Evolutionary conservation across 495 filamentous ascomycete species (phyloP).

Genomic region (Hypoxylon perforatum): DNA sequence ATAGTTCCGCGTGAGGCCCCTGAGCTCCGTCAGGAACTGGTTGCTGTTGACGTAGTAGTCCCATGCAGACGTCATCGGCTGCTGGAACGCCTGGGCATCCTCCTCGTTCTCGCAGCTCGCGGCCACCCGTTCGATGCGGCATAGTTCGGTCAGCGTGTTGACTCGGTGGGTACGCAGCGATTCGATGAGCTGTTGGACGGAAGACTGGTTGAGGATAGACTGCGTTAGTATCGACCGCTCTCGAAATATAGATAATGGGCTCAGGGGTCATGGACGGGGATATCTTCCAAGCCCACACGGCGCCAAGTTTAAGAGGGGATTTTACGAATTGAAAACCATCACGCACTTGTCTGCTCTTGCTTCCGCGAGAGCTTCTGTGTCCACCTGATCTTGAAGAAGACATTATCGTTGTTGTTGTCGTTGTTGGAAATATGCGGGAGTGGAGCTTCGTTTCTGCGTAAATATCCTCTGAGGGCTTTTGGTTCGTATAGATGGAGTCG

Average conservation of each 20-base stretch:
- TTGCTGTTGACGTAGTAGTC: slow-evolving; percentile 78
- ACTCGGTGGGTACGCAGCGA: slow-evolving; percentile 71
- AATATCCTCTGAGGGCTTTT: not conserved
- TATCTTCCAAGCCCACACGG: not conserved
- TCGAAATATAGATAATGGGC: not conserved
- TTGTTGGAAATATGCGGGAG: slow-evolving; percentile 4
- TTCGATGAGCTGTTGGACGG: slow-evolving; percentile 57
- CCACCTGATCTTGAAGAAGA: slow-evolving; percentile 35
- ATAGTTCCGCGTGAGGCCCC: slow-evolving; percentile 75
- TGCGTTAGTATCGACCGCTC: slow-evolving; percentile 14
- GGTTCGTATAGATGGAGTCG: not conserved
- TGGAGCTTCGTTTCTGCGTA: not conserved
- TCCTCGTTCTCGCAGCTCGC: slow-evolving; percentile 63
- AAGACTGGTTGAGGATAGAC: slow-evolving; percentile 31
- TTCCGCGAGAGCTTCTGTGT: slow-evolving; percentile 29
- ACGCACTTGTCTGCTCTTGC: slow-evolving; percentile 43
- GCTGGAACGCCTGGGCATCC: slow-evolving; percentile 65
- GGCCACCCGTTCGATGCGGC: slow-evolving; percentile 76
- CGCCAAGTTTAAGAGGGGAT: slow-evolving; percentile 20
- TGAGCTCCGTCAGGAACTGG: slow-evolving; percentile 77
- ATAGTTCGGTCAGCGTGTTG: slow-evolving; percentile 79
- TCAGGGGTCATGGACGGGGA: not conserved
- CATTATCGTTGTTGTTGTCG: too few relatives aligned
- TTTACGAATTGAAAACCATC: slow-evolving; percentile 45
- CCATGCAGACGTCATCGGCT: slow-evolving; percentile 77